Base-by-base conservation (phyloP, 2,329 filamentous ascomycete species). In the Cercospora beticola region DNA sequence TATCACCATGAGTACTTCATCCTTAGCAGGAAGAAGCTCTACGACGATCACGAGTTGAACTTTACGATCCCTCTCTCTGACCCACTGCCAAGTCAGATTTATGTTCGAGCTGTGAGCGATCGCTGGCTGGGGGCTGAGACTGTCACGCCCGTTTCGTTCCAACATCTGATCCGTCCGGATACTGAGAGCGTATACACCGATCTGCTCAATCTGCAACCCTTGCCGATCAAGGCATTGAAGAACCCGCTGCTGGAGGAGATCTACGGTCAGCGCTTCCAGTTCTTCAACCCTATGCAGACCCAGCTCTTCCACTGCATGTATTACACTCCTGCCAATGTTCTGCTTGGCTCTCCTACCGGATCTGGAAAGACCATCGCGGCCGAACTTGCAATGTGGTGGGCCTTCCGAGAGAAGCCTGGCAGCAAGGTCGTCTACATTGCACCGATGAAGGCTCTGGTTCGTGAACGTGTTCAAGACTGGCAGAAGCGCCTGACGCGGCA, bases 331-430 rank as follows among this genome's bases (percentile, higher is more conserved):
- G 90, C 92, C 57, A 99, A 99, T 77, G 94, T 99, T 4, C 86
- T 99, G 3, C 86, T 99, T 8, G 95, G 96, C 7, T 98, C 95
- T 2, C 96, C 95, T 0, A 99, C 96, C 0, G 95, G 95, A 67
- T 97, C 93, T 84, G 95, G 95, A 68, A 99, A 99, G 84, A 99
- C 96, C 0, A 92, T 99, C 49, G 95, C 96, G 18, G 93, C 92
- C 60, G 95, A 99, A 78, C 82, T 99, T 70, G 94, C 96, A 28
- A 98, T 99, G 94, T 99, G 96, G 96, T 97, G 94, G 93, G 94
- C 95, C 2, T 98, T 99, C 82, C 89, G 94, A 14, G 94, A 97
- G 78, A 90, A 91, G 62, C 95, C 95, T 1, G 93, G 94, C 3
- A 97, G 93, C 3, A 99, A 99, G 82, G 94, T 99, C 2, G 95